phyloP scores from a whole-genome alignment of 2,329 filamentous ascomycete genomes.

The Aureobasidium sp. region DNA sequence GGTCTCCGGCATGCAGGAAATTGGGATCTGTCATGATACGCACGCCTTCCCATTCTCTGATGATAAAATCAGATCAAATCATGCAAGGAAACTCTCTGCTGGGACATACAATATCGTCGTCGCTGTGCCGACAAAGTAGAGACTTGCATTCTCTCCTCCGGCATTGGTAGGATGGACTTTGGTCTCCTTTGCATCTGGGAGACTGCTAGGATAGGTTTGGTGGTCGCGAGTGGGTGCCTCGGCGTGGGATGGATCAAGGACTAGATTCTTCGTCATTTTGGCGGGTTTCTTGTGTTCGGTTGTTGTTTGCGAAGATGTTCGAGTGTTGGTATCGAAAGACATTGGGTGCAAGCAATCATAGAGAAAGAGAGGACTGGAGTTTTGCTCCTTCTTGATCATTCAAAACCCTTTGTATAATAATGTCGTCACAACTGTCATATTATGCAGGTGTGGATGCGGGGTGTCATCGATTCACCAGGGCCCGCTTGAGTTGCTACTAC shows the following conservation, averaged over 20 bases:
- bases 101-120: constrained; percentile 42
- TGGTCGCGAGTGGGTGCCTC: constrained; percentile 36
- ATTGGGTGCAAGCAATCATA: background rate
- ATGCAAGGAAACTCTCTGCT: background rate
- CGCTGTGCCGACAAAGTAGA: constrained; percentile 52
- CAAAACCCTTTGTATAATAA: too few species aligned
- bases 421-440: too few species aligned
- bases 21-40: constrained; percentile 54
- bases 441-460: too few species aligned
- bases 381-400: background rate
- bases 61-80: background rate
- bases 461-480: too few species aligned
- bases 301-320: background rate
- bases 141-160: constrained; percentile 36
- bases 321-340: constrained; percentile 4
- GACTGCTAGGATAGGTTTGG: constrained; percentile 21
- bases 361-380: background rate
- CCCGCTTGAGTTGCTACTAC: too few species aligned
- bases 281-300: background rate
- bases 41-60: constrained; percentile 43
- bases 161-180: constrained; percentile 38
- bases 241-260: constrained; percentile 33
- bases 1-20: constrained; percentile 59
- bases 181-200: constrained; percentile 40
- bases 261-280: constrained; percentile 34